Conservation (phyloP, 2,329 filamentous ascomycete species). For the Fusarium euwallaceae region DNA sequence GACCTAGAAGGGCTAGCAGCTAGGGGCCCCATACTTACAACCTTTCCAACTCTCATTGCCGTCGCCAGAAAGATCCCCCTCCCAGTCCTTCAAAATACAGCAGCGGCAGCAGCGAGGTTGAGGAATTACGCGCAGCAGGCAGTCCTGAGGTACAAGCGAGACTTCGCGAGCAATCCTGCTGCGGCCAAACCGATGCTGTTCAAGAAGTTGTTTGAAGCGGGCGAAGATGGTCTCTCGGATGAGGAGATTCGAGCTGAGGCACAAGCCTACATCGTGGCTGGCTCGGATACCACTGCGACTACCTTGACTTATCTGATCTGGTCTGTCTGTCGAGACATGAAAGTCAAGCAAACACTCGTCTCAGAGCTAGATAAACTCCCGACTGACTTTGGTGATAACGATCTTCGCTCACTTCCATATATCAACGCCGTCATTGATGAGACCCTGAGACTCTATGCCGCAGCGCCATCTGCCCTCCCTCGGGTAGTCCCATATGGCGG, state of each 20-base stretch:
- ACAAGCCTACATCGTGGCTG: slow-evolving; percentile 59
- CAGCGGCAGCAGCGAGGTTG: neutral
- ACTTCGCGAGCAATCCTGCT: neutral
- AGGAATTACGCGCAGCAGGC: neutral
- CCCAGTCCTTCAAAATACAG: neutral
- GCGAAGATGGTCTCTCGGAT: neutral
- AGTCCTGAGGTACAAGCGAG: neutral
- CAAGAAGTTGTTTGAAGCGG: neutral
- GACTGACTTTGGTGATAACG: slow-evolving; percentile 34
- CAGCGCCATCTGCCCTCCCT: slow-evolving; percentile 56
- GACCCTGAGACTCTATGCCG: slow-evolving; percentile 58
- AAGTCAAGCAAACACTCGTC: slow-evolving; percentile 41
- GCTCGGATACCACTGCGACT: slow-evolving; percentile 63
- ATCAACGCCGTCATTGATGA: slow-evolving; percentile 61
- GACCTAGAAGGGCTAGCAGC: neutral
- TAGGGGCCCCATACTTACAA: neutral
- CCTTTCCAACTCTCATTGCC: neutral
- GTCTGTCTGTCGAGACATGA: slow-evolving; percentile 29
- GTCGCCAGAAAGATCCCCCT: neutral
- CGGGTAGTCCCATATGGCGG: slow-evolving; percentile 57
- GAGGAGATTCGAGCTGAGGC: slow-evolving; percentile 44
- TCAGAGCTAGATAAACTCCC: slow-evolving; percentile 42
- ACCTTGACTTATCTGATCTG: slow-evolving; percentile 62
- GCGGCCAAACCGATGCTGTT: slow-evolving; percentile 1
- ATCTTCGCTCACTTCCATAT: slow-evolving; percentile 42